Base-by-base conservation (phyloP, 768 basidiomycete genomes). In the Boletellus emodensis region DNA sequence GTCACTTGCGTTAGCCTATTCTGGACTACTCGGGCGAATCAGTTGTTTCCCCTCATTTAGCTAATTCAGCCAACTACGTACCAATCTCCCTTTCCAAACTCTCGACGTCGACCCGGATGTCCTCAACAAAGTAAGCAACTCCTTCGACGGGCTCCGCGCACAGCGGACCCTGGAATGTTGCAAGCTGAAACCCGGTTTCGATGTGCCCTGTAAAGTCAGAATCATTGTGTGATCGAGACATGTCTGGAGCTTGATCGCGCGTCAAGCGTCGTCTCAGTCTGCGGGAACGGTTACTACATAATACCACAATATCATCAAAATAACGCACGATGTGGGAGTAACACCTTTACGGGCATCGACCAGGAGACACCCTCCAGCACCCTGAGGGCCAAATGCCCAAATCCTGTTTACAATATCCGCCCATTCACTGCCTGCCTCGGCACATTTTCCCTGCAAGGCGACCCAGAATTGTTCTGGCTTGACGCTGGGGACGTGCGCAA, bases 71-170 rank as follows among this genome's bases (percentile, higher is more conserved):
- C 8, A 51, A 44, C 15, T n/a, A 67, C 81, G 32, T 49, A 84
- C 90, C 80, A 38, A 82, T 82, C 59, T 90, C 87, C 56, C 76
- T 83, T 52, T 78, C 77, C 35, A 91, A 66, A 22, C 72, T 73
- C 37, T 77, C 78, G 43, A 61, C 61, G 57, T 92, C 81, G 18
- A 91, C 72, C 13, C 79, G 75, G 3, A 97, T 71, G 24, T 72
- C 74, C 64, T 97, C 94, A 1, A 97, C 79, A 53, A 95, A 90
- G 71, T 87, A 98, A 0, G 85, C 91, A 73, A 99, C 72, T 0
- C 95, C 95, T 57, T 94, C 87, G 8, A 97, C 83, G 2, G 96
- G 96, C 66, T 99, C 96, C 7, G 86, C 87, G 58, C 96, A 98
- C 17, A 99, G 70, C 12, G 96, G 95, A 0, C 96, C 96, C 68